Evolutionary conservation across 2,329 filamentous ascomycete genomes (phyloP).

Genomic region (Bimuria novae-zelandiae): DNA sequence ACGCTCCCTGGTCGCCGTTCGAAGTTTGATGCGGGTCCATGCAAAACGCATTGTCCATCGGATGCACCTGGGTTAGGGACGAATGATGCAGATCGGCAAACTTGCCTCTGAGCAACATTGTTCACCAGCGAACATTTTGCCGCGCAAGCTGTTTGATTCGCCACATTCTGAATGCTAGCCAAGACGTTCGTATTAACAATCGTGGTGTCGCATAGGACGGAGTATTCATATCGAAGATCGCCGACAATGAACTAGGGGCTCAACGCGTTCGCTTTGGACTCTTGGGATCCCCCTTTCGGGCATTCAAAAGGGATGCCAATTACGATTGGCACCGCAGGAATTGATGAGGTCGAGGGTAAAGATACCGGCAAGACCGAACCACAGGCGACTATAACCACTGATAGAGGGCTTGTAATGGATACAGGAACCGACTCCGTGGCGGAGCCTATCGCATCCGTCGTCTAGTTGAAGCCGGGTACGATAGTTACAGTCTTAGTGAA

Average conservation of each 20-base stretch:
- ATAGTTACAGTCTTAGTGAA: conserved; percentile 17
- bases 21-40: conserved; percentile 15
- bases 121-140: conserved; percentile 37
- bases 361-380: conserved; percentile 7
- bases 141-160: conserved; percentile 30
- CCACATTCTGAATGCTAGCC: conserved; percentile 18
- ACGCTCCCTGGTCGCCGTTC: conserved; percentile 22
- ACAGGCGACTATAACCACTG: conserved; percentile 7
- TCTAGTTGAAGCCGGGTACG: conserved; percentile 3
- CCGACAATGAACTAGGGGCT: conserved; percentile 31
- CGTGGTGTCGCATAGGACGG: conserved; percentile 34
- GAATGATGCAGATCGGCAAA: conserved; percentile 31
- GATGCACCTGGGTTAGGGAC: conserved; percentile 20
- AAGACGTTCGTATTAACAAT: conserved; percentile 24
- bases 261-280: conserved; percentile 10
- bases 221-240: conserved; percentile 30
- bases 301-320: conserved; percentile 34
- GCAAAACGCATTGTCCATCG: conserved; percentile 29
- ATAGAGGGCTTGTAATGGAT: conserved; percentile 5
- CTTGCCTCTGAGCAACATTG: conserved; percentile 21
- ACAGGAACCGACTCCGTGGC: background rate
- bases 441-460: background rate
- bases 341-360: background rate
- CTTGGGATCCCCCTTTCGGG: conserved; percentile 14
- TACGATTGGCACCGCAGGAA: conserved; percentile 17